These are phyloP conservation scores for Agaricus bisporus DNA, from an alignment of 768 basidiomycete genomes.

Conservation along the genomic window DNA sequence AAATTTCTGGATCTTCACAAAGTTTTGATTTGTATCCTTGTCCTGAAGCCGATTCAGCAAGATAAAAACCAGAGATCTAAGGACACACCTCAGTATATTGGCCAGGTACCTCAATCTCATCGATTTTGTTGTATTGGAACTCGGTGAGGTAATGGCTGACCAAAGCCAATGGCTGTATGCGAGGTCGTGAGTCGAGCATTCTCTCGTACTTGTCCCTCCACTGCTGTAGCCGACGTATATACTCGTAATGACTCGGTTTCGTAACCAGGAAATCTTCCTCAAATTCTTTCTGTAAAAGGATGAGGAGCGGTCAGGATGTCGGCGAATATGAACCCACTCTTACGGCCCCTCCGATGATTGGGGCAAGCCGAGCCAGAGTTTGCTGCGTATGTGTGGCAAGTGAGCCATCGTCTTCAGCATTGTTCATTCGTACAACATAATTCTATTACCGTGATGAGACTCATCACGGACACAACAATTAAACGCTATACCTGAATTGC, in stretches of 20 bases:
- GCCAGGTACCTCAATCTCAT: conserved; percentile 97
- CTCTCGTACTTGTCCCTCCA: conserved; percentile 93
- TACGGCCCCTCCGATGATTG: conserved; percentile 49
- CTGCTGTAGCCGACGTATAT: conserved; percentile 81
- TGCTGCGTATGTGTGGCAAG: conserved; percentile 47
- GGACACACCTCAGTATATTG: conserved; percentile 93
- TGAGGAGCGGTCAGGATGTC: not conserved
- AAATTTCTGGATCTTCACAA: conserved; percentile 88
- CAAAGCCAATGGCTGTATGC: conserved; percentile 77
- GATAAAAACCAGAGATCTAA: not conserved
- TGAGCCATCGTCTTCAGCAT: conserved; percentile 62
- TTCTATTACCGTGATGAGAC: conserved; percentile 34
- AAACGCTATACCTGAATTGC: conserved; percentile 61
- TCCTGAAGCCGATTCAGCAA: conserved; percentile 49
- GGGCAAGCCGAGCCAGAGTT: conserved; percentile 54
- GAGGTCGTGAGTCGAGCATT: conserved; percentile 75
- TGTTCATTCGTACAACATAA: conserved; percentile 61
- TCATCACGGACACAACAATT: not conserved
- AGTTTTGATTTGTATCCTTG: conserved; percentile 89
- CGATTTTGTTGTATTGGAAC: conserved; percentile 96
- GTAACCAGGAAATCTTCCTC: conserved; percentile 84
- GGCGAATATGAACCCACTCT: conserved; percentile 36
- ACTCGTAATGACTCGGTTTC: conserved; percentile 79
- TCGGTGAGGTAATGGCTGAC: conserved; percentile 92
- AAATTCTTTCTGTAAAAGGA: conserved; percentile 62